These are phyloP conservation scores for Diphasiastrum complanatum DNA, from an alignment of 83 land plant genomes.

Conservation along the genomic window DNA sequence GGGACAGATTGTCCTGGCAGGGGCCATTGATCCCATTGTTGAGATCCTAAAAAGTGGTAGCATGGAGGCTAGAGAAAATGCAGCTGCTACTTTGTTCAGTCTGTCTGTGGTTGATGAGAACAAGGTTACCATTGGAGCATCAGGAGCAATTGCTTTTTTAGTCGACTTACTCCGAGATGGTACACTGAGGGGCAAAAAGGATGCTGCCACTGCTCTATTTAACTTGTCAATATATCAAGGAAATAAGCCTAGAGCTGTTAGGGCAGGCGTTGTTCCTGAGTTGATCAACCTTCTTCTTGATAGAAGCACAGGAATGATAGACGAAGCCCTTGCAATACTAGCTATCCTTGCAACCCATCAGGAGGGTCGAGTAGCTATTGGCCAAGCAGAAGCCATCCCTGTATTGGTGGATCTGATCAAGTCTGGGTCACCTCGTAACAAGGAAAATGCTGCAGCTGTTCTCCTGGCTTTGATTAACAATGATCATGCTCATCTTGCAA, in stretches of 20 bases:
- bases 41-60: background rate
- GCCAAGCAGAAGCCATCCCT: background rate
- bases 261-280: background rate
- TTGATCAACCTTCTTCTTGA: slow-evolving; percentile 1
- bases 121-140: background rate
- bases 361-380: background rate
- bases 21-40: background rate
- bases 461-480: background rate
- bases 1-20: background rate
- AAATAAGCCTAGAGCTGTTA: background rate
- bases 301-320: background rate
- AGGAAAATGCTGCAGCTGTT: background rate
- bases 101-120: too few species aligned
- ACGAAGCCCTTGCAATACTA: slow-evolving; percentile 1
- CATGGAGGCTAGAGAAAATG: slow-evolving; percentile 1
- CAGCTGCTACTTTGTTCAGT: background rate
- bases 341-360: background rate
- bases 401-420: background rate
- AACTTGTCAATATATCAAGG: background rate
- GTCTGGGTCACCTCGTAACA: background rate
- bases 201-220: slow-evolving; percentile 4
- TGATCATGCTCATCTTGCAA: background rate
- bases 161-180: background rate
- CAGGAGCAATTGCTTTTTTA: background rate
- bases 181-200: background rate